phyloP scores from a whole-genome alignment of 352 stramenopile species.

The Pythium brassicae region DNA sequence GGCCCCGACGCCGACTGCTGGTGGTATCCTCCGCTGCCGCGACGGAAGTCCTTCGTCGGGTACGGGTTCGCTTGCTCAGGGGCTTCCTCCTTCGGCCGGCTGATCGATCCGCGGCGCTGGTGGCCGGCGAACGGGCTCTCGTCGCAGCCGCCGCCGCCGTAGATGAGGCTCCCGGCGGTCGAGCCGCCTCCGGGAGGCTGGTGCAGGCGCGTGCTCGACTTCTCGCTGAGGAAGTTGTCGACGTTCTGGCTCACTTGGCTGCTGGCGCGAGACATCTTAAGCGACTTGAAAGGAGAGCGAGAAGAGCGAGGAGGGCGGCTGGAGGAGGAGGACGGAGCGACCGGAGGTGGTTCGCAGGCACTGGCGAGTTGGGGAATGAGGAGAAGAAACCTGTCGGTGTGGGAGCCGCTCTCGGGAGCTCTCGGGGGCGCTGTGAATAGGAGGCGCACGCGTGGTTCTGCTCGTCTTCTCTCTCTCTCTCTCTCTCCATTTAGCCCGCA shows the following conservation, averaged over 20 bases:
- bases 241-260: conserved; percentile 73
- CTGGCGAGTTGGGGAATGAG: conserved; percentile 29
- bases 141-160: conserved; percentile 38
- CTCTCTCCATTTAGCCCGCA: conserved; percentile 1
- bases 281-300: background rate
- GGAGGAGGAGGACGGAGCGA: background rate
- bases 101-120: conserved; percentile 33
- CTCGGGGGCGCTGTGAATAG: background rate
- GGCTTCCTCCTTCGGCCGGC: conserved; percentile 40
- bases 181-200: conserved; percentile 65
- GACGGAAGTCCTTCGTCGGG: conserved; percentile 28
- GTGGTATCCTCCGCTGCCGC: conserved; percentile 15
- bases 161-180: conserved; percentile 73
- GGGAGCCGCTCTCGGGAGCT: background rate
- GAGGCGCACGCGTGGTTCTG: background rate
- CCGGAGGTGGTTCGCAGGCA: conserved; percentile 2
- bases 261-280: conserved; percentile 46
- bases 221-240: conserved; percentile 76
- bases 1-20: conserved; percentile 10
- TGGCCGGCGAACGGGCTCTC: conserved; percentile 48
- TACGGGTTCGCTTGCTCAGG: conserved; percentile 54
- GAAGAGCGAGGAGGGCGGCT: background rate
- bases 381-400: conserved; percentile 3
- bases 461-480: background rate
- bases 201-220: conserved; percentile 73